These are phyloP conservation scores for Colletotrichum chrysophilum DNA, from an alignment of 2,329 filamentous ascomycete genomes.

Conservation along the genomic window DNA sequence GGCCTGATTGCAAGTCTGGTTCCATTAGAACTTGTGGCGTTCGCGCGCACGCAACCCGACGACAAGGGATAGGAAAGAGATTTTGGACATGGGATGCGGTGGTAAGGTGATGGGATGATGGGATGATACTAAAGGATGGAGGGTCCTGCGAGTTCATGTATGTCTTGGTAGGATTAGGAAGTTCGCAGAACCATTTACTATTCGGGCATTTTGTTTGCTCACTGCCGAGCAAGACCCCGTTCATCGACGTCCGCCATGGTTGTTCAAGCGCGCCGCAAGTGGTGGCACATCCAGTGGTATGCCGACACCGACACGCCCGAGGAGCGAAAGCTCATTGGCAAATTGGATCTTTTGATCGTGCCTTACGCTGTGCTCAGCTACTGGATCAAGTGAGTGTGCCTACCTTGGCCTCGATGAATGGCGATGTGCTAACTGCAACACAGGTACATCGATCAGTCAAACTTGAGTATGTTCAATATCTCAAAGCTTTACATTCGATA, in stretches of 20 bases:
- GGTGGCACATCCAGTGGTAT: constrained; percentile 52
- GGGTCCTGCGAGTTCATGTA: not conserved
- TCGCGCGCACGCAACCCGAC: not conserved
- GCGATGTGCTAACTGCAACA: not conserved
- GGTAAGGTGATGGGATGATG: not conserved
- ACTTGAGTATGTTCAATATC: constrained; percentile 25
- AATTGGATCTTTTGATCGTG: constrained; percentile 44
- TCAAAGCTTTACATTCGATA: fast-evolving
- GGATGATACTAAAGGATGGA: not conserved
- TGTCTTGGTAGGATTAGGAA: no score
- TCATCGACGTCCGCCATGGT: not conserved
- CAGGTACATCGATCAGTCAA: constrained; percentile 27
- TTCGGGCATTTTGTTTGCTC: not conserved
- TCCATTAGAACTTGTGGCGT: not conserved
- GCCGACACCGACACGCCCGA: constrained; percentile 50
- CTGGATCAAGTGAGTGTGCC: constrained; percentile 25
- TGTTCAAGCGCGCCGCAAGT: constrained; percentile 27
- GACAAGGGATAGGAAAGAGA: not conserved
- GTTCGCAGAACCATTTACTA: not conserved
- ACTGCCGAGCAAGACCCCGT: not conserved
- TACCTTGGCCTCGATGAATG: not conserved
- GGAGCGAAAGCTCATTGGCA: constrained; percentile 44
- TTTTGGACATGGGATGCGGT: not conserved
- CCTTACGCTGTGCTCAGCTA: constrained; percentile 35
- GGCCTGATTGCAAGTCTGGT: not conserved